Base-by-base conservation (phyloP, 1,284 basidiomycete species). In the Earliella scabrosa region DNA sequence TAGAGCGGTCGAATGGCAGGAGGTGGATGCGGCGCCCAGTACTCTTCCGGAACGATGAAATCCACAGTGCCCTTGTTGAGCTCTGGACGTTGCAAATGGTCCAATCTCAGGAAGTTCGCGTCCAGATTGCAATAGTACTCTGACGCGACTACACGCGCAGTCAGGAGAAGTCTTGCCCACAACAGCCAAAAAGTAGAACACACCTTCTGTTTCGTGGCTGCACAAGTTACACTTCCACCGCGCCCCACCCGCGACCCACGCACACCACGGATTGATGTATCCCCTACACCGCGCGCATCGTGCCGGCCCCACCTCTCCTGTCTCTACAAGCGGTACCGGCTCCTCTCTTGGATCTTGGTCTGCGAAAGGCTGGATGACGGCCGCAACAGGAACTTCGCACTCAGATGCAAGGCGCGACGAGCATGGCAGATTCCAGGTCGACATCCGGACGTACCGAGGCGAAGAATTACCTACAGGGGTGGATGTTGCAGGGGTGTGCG, bases 221-320 rank as follows among this genome's bases (percentile, higher is more conserved):
- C 97, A 99, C 4, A 99, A 72, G 77, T 98, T 99, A 74, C 97
- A 99, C 63, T 83, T 87, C 93, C 95, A 99, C 63, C 82, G 85
- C 59, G 85, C 83, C 3, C 97, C 97, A 9, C 93, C 93, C 34
- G 92, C 84, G 16, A 86, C 79, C 83, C 93, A 99, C 29, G 81
- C 80, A 69, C 90, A 95, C 95, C 95, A 99, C 0, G 96, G 90
- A 71, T 98, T 99, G 68, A 99, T 83, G 73, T 99, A 99, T 0
- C 83, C 93, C 63, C 94, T 82, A 74, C 97, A 99, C 41, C 84
- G 79, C 50, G 82, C 85, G 70, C 97, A 99, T 34, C 97, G 82
- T 13, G 92, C 85, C 14, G 97, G 97, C 9, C 95, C 96, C 8
- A 73, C 71, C 40, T 80, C 71, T 40, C 85, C 83, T 20, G 79